Conservation (phyloP, 1,284 basidiomycete genomes). For the Sanguinoderma infundibulare region DNA sequence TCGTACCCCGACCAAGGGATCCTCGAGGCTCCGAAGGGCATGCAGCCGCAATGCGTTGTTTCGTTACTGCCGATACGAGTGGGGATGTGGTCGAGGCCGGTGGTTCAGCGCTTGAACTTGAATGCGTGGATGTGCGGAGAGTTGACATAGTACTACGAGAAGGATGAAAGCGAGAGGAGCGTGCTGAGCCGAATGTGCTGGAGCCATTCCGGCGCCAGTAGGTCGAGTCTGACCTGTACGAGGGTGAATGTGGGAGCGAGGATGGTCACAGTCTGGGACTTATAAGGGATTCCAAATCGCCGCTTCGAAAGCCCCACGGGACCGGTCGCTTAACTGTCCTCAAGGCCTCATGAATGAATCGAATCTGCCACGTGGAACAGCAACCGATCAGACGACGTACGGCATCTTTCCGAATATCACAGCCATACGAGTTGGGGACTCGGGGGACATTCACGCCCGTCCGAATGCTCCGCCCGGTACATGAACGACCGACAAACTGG, state of each 20-base stretch:
- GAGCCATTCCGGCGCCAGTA: not conserved
- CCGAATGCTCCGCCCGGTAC: too few relatives aligned
- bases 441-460: too few relatives aligned
- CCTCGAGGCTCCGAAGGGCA: not conserved
- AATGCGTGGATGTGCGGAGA: not conserved
- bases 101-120: not conserved
- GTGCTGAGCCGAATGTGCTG: not conserved
- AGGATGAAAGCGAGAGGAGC: too few relatives aligned
- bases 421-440: too few relatives aligned
- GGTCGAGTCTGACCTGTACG: not conserved
- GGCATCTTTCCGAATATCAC: too few relatives aligned
- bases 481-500: too few relatives aligned
- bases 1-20: not conserved
- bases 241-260: not conserved
- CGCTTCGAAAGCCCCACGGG: not conserved
- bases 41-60: not conserved
- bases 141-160: not conserved
- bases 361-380: not conserved
- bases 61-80: not conserved
- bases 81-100: not conserved
- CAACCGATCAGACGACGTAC: not conserved
- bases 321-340: not conserved
- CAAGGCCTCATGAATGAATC: not conserved
- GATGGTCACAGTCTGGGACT: not conserved
- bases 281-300: not conserved